Base-by-base conservation (phyloP, 1,284 basidiomycete genomes). In the Kwoniella shivajii region DNA sequence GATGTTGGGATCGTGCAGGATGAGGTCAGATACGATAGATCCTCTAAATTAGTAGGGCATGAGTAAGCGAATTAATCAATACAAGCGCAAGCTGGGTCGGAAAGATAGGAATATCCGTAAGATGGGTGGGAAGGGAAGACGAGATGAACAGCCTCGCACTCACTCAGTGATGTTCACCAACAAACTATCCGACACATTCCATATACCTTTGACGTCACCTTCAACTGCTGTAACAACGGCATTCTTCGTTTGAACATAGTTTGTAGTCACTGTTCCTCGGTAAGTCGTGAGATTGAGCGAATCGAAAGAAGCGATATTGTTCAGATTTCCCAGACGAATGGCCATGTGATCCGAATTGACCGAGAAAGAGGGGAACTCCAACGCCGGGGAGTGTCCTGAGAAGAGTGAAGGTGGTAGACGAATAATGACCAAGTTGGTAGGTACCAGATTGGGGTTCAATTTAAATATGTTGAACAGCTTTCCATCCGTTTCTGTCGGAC, bases 141-240 rank as follows among this genome's bases (percentile, higher is more conserved):
- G n/a, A n/a, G n/a, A 22, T 29, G 4, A 24, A 27, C 22, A 20
- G 30, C 9, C 26, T 18, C 16, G 7, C 9, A 71, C 72, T 64
- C 57, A 74, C 68, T 69, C 63, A 1, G 74, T 73, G 6, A 72
- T 68, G 54, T 75, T 78, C 54, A 77, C 61, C 31, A 37, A 61
- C 24, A 78, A 51, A n/a, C 56, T 56, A 20, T 69, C 50, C 6
- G 73, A 71, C 6, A 77, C 63, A 60, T 78, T 78, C 56, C 69
- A 78, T 24, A 55, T 66, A 5, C 77, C 77, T 44, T 61, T 65
- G 3, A 78, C 66, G 10, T 67, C 63, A 27, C 70, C 72, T 26
- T 68, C 64, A 34, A 55, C 60, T 4, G 72, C 66, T 18, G 58
- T 36, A 27, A 77, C 61, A 20, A 57, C 59, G n/a, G 69, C 64